Percentiles rank a stretch among this genome's conserved stretches.
Evolutionary conservation across 2,329 filamentous ascomycete species (phyloP).

Genomic region (Aspergillus fumigatiaffinis): DNA sequence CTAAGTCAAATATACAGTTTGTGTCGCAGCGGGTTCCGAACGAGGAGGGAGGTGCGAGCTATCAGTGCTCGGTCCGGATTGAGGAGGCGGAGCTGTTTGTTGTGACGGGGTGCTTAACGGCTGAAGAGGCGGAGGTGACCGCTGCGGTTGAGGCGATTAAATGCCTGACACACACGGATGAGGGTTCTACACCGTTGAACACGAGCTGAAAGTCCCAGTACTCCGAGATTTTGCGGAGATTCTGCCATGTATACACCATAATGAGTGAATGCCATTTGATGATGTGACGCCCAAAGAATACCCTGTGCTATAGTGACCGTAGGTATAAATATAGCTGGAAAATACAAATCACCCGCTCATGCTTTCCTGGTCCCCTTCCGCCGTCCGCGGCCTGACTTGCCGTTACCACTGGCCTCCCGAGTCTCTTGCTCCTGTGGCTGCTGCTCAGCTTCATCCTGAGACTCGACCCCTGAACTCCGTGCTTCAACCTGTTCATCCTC

Average conservation of each 20-base stretch:
- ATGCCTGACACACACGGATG: conserved; percentile 5
- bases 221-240: neutral
- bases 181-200: neutral
- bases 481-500: conserved; percentile 26
- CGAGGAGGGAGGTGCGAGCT: conserved; percentile 14
- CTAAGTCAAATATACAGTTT: conserved; percentile 27
- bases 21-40: conserved; percentile 10
- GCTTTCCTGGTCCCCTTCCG: conserved; percentile 21
- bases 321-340: neutral
- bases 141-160: conserved; percentile 19
- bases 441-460: conserved; percentile 7
- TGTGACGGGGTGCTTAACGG: conserved; percentile 21
- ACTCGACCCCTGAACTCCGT: conserved; percentile 18
- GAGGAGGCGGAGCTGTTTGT: conserved; percentile 14
- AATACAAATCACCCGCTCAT: conserved; percentile 10
- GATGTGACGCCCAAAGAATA: neutral
- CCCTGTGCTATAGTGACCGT: neutral
- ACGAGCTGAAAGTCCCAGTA: neutral
- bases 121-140: conserved; percentile 29
- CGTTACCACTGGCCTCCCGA: conserved; percentile 11
- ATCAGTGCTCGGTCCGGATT: conserved; percentile 16
- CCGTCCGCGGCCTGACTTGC: conserved; percentile 23
- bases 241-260: neutral
- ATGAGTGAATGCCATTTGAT: neutral
- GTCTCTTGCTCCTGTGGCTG: conserved; percentile 11